A percentile compares a stretch with the other conserved stretches of the same genome.
Evolutionary conservation across 345 rosid species (phyloP).

Genomic region (Mercurialis annua): DNA sequence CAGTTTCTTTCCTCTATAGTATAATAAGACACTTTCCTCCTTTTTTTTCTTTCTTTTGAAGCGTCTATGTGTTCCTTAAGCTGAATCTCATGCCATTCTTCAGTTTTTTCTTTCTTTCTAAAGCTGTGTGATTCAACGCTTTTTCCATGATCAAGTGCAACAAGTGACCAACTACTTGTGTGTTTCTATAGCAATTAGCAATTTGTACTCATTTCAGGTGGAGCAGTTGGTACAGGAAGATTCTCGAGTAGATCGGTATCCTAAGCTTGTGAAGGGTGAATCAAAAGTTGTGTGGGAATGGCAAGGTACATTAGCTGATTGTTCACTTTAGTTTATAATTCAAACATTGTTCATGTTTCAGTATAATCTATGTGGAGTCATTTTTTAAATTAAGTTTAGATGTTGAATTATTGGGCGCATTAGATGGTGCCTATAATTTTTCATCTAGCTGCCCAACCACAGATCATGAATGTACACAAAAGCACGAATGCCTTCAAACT

Average conservation of each 20-base stretch:
- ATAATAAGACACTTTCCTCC: not conserved
- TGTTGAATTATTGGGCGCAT: not conserved
- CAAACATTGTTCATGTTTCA: not conserved
- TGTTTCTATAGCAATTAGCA: not conserved
- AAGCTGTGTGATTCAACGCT: not conserved
- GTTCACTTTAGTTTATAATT: not conserved
- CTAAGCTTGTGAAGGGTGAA: constrained; percentile 81
- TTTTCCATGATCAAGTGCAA: not conserved
- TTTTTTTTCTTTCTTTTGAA: not conserved
- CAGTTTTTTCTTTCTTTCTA: not conserved
- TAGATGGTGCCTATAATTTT: not conserved
- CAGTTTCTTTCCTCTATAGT: too few species aligned
- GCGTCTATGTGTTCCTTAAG: not conserved
- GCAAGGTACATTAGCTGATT: constrained; percentile 59
- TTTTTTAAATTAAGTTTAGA: not conserved
- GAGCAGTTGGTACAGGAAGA: constrained; percentile 85
- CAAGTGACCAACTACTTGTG: not conserved
- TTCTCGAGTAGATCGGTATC: constrained; percentile 79
- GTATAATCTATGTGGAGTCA: not conserved
- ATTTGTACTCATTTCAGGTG: constrained; percentile 73
- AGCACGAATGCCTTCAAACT: too few species aligned
- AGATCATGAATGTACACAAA: not conserved
- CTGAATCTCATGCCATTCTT: constrained; percentile 2
- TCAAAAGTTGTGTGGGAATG: constrained; percentile 95
- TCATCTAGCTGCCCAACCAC: not conserved